phyloP scores from a whole-genome alignment of 2,329 filamentous ascomycete species.

The Dothideomycetes sp. region DNA sequence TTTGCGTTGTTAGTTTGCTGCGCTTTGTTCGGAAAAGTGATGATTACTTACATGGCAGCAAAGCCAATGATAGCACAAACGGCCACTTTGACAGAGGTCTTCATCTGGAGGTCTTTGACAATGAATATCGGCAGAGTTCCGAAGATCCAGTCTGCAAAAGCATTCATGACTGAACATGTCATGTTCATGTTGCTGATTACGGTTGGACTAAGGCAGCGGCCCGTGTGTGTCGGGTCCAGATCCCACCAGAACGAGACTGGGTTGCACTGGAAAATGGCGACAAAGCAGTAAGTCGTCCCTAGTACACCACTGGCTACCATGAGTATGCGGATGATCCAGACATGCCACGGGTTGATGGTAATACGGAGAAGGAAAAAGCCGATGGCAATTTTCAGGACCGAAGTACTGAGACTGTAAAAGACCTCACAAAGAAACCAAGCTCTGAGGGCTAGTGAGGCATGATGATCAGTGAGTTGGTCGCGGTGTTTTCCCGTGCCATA shows the following conservation, averaged over 20 bases:
- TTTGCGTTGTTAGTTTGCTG: constrained; percentile 1
- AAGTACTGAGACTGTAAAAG: constrained; percentile 40
- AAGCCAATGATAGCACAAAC: constrained; percentile 28
- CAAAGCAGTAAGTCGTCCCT: constrained; percentile 38
- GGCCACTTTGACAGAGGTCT: constrained; percentile 24
- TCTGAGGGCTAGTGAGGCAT: constrained; percentile 7
- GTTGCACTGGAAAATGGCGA: constrained; percentile 43
- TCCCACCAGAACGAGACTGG: constrained; percentile 43
- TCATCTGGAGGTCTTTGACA: constrained; percentile 30
- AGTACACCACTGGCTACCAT: constrained; percentile 35
- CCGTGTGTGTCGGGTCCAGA: constrained; percentile 24
- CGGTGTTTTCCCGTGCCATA: constrained; percentile 22
- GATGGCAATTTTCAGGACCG: constrained; percentile 40
- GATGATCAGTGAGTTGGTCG: constrained; percentile 11
- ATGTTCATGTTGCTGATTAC: constrained; percentile 35
- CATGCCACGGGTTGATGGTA: constrained; percentile 33
- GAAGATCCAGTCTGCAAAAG: constrained; percentile 30
- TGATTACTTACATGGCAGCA: constrained; percentile 25
- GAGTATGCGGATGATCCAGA: constrained; percentile 34
- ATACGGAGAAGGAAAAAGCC: constrained; percentile 44
- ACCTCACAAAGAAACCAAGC: constrained; percentile 47
- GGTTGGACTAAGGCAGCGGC: constrained; percentile 30
- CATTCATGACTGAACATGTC: constrained; percentile 23
- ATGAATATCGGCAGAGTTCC: constrained; percentile 30
- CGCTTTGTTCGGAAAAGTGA: constrained; percentile 25